A percentile compares a stretch with the other conserved stretches of the same genome.
These are phyloP conservation scores for Vigna unguiculata DNA, from an alignment of 306 rosid species.

Conservation along the genomic window DNA sequence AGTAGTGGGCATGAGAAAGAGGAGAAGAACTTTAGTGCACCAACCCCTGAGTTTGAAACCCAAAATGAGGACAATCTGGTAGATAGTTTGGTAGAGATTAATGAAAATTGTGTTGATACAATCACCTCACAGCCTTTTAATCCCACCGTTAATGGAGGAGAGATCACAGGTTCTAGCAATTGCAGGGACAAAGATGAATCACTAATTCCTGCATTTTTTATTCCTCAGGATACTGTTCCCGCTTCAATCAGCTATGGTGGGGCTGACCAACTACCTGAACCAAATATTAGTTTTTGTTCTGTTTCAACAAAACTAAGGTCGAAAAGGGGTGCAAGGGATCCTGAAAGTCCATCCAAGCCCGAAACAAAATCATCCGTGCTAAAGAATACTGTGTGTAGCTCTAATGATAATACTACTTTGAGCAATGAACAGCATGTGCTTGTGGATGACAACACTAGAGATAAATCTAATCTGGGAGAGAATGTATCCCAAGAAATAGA, in stretches of 20 bases:
- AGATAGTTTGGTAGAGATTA: constrained; percentile 46
- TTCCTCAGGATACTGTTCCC: constrained; percentile 49
- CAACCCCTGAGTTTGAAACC: constrained; percentile 50
- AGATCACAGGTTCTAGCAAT: constrained; percentile 49
- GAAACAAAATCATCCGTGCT: constrained; percentile 54
- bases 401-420: constrained; percentile 48
- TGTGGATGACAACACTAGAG: constrained; percentile 48
- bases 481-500: constrained; percentile 56
- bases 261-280: constrained; percentile 56
- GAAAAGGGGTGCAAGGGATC: constrained; percentile 62
- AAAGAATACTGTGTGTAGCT: constrained; percentile 54
- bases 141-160: constrained; percentile 50
- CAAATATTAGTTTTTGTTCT: constrained; percentile 52
- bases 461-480: constrained; percentile 54
- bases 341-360: constrained; percentile 67
- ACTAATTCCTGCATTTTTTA: constrained; percentile 48
- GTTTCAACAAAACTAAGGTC: constrained; percentile 69
- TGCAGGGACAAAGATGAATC: constrained; percentile 56
- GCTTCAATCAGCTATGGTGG: constrained; percentile 45
- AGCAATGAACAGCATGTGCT: constrained; percentile 45
- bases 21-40: constrained; percentile 47
- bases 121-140: constrained; percentile 53
- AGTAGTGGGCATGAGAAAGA: constrained; percentile 49
- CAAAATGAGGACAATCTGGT: constrained; percentile 47
- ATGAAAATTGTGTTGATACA: constrained; percentile 50